Evolutionary conservation across 768 basidiomycete genomes (phyloP).

Genomic region (Crassisporium funariophilum): DNA sequence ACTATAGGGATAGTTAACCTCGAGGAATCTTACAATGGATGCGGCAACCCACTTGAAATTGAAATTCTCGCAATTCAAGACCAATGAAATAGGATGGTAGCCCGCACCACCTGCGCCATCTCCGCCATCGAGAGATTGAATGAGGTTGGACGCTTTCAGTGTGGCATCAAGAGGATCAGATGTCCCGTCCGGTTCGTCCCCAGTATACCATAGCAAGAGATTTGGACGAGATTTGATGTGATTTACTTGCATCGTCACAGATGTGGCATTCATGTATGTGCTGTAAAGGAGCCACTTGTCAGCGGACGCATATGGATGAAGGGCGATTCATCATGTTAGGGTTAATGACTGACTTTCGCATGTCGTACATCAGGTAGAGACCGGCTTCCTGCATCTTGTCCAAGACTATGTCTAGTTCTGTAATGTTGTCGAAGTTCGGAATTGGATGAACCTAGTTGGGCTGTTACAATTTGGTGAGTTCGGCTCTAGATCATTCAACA

Average conservation of each 20-base stretch:
- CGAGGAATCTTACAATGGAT: neutral
- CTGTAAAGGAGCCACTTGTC: conserved; percentile 28
- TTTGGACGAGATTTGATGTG: conserved; percentile 66
- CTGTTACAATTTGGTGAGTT: neutral
- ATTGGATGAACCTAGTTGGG: conserved; percentile 62
- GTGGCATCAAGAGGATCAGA: conserved; percentile 69
- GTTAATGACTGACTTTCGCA: conserved; percentile 53
- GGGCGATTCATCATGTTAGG: neutral
- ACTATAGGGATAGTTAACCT: conserved; percentile 16
- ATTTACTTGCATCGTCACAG: conserved; percentile 70
- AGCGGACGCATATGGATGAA: neutral
- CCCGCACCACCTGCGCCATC: conserved; percentile 50
- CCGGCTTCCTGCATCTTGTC: conserved; percentile 73
- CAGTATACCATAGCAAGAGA: conserved; percentile 74
- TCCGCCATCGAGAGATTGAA: conserved; percentile 58
- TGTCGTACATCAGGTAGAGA: conserved; percentile 81
- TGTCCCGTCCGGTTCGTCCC: conserved; percentile 74
- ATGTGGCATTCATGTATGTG: conserved; percentile 64
- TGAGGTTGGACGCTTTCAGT: conserved; percentile 50
- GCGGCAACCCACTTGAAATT: conserved; percentile 46
- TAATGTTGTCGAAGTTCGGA: conserved; percentile 64
- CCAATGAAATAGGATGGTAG: conserved; percentile 68
- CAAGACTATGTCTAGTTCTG: conserved; percentile 56
- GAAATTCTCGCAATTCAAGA: conserved; percentile 69
- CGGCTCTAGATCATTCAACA: conserved; percentile 26